Percentiles rank a stretch among this genome's conserved stretches.
These are phyloP conservation scores for Spinacia oleracea DNA, from an alignment of 179 eudicot species.

Conservation along the genomic window DNA sequence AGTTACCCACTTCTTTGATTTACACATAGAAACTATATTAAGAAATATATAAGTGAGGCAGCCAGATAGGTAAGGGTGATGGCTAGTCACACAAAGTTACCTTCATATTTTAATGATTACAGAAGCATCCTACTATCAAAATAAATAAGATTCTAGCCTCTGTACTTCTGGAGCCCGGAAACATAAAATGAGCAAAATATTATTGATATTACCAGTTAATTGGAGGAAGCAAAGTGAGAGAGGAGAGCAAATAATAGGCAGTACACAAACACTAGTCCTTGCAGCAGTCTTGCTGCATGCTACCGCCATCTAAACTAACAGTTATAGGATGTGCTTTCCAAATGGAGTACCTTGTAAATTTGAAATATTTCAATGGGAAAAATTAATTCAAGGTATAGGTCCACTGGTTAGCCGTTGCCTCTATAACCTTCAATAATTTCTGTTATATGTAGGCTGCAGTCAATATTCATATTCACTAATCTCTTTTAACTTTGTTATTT, in stretches of 20 bases:
- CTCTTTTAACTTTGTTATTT: background rate
- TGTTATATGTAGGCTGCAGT: background rate
- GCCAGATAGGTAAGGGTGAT: background rate
- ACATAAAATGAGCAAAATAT: background rate
- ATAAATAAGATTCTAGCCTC: background rate
- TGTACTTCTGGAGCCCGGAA: background rate
- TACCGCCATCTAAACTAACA: background rate
- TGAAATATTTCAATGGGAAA: background rate
- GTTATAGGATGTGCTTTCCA: background rate
- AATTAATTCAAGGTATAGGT: background rate
- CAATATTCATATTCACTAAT: background rate
- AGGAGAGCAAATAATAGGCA: background rate
- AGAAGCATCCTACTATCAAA: background rate
- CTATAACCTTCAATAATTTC: background rate
- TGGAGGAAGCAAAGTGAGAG: background rate
- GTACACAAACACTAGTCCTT: background rate
- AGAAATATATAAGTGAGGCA: background rate
- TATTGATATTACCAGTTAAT: background rate
- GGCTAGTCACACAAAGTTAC: background rate
- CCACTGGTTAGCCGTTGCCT: slow-evolving; percentile 2
- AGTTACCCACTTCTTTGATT: background rate
- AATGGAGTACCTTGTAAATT: background rate
- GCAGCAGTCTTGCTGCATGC: background rate
- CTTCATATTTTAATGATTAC: background rate
- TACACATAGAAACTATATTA: background rate